These are phyloP conservation scores for Fraxinus ornus DNA, from an alignment of 305 asterid genomes.

Conservation along the genomic window DNA sequence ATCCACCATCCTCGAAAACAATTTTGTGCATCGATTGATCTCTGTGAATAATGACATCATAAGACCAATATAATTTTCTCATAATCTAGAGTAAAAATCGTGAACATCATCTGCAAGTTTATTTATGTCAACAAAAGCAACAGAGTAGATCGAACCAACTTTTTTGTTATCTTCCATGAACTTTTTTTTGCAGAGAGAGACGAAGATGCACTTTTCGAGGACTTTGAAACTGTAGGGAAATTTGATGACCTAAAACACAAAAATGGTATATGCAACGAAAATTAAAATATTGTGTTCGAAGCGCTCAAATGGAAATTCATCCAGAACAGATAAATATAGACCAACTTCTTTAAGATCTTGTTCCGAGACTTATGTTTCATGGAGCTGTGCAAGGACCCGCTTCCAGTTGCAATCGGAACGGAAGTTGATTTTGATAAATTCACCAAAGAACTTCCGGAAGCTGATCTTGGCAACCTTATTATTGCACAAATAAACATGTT, in stretches of 20 bases:
- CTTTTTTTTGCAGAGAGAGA: slow-evolving; percentile 46
- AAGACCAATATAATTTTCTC: neutral
- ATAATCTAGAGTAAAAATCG: neutral
- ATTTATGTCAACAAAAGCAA: neutral
- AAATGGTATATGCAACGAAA: slow-evolving; percentile 16
- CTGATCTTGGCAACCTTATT: slow-evolving; percentile 45
- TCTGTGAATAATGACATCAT: slow-evolving; percentile 29
- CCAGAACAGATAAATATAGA: slow-evolving; percentile 22
- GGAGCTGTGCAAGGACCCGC: slow-evolving; percentile 36
- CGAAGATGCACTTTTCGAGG: slow-evolving; percentile 41
- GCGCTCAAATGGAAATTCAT: slow-evolving; percentile 15
- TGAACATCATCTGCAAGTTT: slow-evolving; percentile 10
- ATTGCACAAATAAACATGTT: slow-evolving; percentile 27
- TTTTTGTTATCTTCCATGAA: slow-evolving; percentile 82
- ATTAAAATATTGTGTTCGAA: slow-evolving; percentile 5
- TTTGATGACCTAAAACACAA: slow-evolving; percentile 47
- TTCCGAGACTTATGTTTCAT: slow-evolving; percentile 36
- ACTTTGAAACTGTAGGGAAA: slow-evolving; percentile 35
- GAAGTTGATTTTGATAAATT: slow-evolving; percentile 28
- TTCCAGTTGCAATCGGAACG: slow-evolving; percentile 39
- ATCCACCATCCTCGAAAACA: slow-evolving; percentile 54
- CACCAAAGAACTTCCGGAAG: slow-evolving; percentile 30
- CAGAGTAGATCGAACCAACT: slow-evolving; percentile 43
- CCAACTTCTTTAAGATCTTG: slow-evolving; percentile 61
- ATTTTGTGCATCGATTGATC: slow-evolving; percentile 57